Evolutionary conservation across 768 basidiomycete species (phyloP).

Genomic region (Russula sp.): DNA sequence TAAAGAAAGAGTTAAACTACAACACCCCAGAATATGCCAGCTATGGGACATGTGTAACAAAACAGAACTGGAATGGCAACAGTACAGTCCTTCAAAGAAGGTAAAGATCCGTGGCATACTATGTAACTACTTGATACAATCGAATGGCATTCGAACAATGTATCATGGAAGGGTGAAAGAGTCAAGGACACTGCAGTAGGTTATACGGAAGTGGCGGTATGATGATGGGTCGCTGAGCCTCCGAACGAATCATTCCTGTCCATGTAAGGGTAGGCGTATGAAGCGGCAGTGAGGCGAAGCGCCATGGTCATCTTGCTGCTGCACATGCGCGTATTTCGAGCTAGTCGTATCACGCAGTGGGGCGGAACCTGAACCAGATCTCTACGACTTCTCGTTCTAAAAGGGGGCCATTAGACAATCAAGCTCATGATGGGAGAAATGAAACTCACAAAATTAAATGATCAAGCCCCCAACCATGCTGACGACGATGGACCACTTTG

Average conservation of each 20-base stretch:
- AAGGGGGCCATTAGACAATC: background rate
- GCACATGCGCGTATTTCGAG: constrained; percentile 14
- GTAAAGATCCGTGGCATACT: background rate
- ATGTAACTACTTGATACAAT: background rate
- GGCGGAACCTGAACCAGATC: background rate
- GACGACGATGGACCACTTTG: constrained; percentile 10
- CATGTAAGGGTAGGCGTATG: constrained; percentile 20
- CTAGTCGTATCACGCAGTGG: background rate
- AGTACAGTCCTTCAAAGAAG: background rate
- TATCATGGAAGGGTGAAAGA: too few relatives aligned
- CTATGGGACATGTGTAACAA: background rate
- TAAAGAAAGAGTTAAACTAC: background rate
- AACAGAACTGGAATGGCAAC: background rate
- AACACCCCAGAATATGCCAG: background rate
- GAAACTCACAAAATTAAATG: constrained; percentile 23
- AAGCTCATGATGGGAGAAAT: background rate
- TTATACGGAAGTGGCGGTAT: background rate
- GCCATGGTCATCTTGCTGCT: constrained; percentile 1
- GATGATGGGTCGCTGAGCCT: background rate
- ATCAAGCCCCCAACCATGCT: constrained; percentile 2
- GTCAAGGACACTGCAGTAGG: background rate
- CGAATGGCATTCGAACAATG: background rate
- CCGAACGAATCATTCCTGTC: constrained; percentile 18
- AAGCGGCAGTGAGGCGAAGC: constrained; percentile 5
- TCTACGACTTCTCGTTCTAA: constrained; percentile 6